Percentiles rank a stretch among this genome's conserved stretches.
These are phyloP conservation scores for Pichia sp. DNA, from an alignment of 1,139 yeast species.

Conservation along the genomic window DNA sequence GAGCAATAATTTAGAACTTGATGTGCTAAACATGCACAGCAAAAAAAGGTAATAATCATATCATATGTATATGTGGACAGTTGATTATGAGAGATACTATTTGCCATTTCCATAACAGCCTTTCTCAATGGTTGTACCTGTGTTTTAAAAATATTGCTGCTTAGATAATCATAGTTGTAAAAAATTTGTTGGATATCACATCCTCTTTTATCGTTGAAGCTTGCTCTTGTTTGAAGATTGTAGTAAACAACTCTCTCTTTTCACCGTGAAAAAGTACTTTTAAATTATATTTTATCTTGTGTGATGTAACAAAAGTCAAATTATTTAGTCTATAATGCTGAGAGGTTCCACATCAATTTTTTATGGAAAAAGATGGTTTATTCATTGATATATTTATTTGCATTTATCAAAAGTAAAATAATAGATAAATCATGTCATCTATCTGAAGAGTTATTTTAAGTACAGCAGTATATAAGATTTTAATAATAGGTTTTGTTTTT, in stretches of 20 bases:
- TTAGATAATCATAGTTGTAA: constrained; percentile 15
- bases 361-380: too few species aligned
- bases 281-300: too few species aligned
- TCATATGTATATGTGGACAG: constrained; percentile 31
- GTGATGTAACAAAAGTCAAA: too few species aligned
- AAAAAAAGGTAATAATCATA: constrained; percentile 43
- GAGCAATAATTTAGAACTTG: constrained; percentile 42
- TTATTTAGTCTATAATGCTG: too few species aligned
- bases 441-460: too few species aligned
- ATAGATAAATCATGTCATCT: too few species aligned
- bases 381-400: too few species aligned
- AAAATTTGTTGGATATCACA: constrained; percentile 22
- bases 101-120: constrained; percentile 7
- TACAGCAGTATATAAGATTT: too few species aligned
- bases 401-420: too few species aligned
- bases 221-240: constrained; percentile 26
- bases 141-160: constrained; percentile 26
- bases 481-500: too few species aligned
- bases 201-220: constrained; percentile 3
- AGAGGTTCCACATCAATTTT: too few species aligned
- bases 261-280: too few species aligned
- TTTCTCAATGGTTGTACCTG: constrained; percentile 17
- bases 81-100: constrained; percentile 23
- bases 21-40: constrained; percentile 51
- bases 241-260: constrained; percentile 15